Percentiles rank a stretch among this genome's conserved stretches.
These are phyloP conservation scores for Colletotrichum phormii DNA, from an alignment of 2,329 filamentous ascomycete species.

Conservation along the genomic window DNA sequence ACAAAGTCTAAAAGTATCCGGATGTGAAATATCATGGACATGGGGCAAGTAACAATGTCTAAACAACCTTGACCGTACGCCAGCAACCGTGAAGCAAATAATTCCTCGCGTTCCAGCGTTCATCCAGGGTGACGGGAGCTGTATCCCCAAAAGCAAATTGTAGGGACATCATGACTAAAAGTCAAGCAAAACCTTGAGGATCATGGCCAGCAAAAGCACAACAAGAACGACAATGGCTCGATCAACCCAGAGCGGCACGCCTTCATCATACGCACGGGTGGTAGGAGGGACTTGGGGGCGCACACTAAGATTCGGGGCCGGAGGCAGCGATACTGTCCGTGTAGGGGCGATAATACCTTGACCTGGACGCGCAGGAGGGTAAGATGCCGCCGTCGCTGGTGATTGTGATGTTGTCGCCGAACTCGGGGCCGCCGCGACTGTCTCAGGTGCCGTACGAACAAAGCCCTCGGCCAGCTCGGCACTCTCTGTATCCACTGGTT, in stretches of 20 bases:
- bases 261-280: conserved; percentile 50
- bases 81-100: conserved; percentile 1
- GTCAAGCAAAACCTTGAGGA: conserved; percentile 66
- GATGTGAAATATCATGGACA: neutral
- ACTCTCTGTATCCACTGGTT: conserved; percentile 53
- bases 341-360: conserved; percentile 44
- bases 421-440: neutral
- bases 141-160: neutral
- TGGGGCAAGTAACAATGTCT: neutral
- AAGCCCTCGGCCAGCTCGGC: conserved; percentile 68
- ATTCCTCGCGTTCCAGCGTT: neutral
- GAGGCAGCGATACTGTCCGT: conserved; percentile 42
- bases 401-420: neutral
- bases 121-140: neutral
- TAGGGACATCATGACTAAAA: conserved; percentile 29
- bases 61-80: neutral
- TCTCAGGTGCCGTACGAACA: conserved; percentile 59
- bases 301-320: conserved; percentile 27
- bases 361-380: conserved; percentile 38
- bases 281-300: conserved; percentile 23
- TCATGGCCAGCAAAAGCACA: conserved; percentile 76
- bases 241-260: conserved; percentile 81
- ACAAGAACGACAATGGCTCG: conserved; percentile 81
- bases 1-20: neutral
- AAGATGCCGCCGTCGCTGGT: neutral